Conservation (phyloP, 1,139 yeast genomes). For the Zhuliangozyma parablackwelliae region DNA sequence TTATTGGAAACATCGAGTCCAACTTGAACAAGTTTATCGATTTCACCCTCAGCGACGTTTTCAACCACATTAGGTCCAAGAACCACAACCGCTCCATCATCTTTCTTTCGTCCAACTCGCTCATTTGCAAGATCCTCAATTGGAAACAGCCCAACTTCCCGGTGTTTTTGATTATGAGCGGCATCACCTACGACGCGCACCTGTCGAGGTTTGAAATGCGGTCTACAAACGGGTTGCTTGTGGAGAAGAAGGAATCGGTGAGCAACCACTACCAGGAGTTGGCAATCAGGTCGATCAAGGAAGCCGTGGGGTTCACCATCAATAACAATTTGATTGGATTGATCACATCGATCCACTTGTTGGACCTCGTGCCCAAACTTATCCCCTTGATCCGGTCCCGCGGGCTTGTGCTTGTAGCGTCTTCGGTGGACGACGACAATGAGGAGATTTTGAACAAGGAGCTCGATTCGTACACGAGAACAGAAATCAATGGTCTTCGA, state of each 20-base stretch:
- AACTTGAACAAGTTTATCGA: conserved; percentile 75
- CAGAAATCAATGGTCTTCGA: conserved; percentile 74
- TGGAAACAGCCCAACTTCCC: conserved; percentile 99
- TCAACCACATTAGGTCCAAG: conserved; percentile 65
- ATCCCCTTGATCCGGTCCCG: conserved; percentile 71
- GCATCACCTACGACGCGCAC: conserved; percentile 41
- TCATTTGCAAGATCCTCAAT: conserved; percentile 84
- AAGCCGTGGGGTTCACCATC: conserved; percentile 63
- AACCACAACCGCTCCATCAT: conserved; percentile 54
- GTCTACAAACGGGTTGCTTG: conserved; percentile 39
- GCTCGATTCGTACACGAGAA: conserved; percentile 39
- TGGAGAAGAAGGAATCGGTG: conserved; percentile 14
- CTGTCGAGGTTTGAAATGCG: conserved; percentile 32
- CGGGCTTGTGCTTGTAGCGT: conserved; percentile 80
- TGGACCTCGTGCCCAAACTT: conserved; percentile 71
- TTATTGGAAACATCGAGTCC: conserved; percentile 44
- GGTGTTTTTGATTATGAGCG: conserved; percentile 79
- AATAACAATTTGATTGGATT: conserved; percentile 82
- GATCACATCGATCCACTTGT: conserved; percentile 66
- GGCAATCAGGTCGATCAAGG: conserved; percentile 43
- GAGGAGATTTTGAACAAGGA: conserved; percentile 26
- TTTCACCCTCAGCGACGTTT: conserved; percentile 62
- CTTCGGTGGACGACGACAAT: conserved; percentile 33
- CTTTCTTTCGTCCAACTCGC: conserved; percentile 81
- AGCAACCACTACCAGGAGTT: conserved; percentile 31